Conservation (phyloP, 208 protist species). For the Blastocrithidia nonstop region DNA sequence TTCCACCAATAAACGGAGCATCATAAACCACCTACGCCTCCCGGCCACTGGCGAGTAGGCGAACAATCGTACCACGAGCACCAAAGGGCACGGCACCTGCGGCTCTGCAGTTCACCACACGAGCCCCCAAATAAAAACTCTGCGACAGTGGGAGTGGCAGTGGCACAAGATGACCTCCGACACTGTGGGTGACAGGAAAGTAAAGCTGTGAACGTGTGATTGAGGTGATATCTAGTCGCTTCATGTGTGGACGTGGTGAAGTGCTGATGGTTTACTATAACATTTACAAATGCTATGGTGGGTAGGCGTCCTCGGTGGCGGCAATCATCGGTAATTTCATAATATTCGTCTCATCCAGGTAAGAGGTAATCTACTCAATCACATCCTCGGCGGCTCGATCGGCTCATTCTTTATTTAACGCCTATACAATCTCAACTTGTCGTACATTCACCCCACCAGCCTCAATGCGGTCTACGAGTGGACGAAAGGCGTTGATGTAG, state of each 20-base stretch:
- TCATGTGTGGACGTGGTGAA: slow-evolving; percentile 13
- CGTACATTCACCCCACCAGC: slow-evolving; percentile 19
- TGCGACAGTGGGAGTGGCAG: slow-evolving; percentile 61
- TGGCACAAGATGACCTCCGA: slow-evolving; percentile 42
- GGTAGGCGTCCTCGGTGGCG: slow-evolving; percentile 61
- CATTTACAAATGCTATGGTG: slow-evolving; percentile 25
- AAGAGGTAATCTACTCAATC: slow-evolving; percentile 54
- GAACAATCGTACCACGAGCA: slow-evolving; percentile 58
- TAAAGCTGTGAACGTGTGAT: slow-evolving; percentile 40
- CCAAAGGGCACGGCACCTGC: slow-evolving; percentile 71
- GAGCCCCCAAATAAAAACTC: slow-evolving; percentile 46
- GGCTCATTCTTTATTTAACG: slow-evolving; percentile 56
- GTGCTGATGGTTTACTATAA: slow-evolving; percentile 34
- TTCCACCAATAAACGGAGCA: slow-evolving; percentile 58
- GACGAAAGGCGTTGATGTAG: slow-evolving; percentile 50
- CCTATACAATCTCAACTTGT: slow-evolving; percentile 50
- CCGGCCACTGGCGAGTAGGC: slow-evolving; percentile 48
- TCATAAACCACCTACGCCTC: slow-evolving; percentile 85
- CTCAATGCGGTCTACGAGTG: slow-evolving; percentile 55
- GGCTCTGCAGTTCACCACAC: slow-evolving; percentile 76
- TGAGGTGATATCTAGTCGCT: slow-evolving; percentile 21
- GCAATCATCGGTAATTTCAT: slow-evolving; percentile 47
- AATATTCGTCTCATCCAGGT: slow-evolving; percentile 30
- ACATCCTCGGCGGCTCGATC: slow-evolving; percentile 43
- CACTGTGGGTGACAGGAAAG: slow-evolving; percentile 55